Conservation (phyloP, 2,329 filamentous ascomycete species). For the Lachnellula willkommii region DNA sequence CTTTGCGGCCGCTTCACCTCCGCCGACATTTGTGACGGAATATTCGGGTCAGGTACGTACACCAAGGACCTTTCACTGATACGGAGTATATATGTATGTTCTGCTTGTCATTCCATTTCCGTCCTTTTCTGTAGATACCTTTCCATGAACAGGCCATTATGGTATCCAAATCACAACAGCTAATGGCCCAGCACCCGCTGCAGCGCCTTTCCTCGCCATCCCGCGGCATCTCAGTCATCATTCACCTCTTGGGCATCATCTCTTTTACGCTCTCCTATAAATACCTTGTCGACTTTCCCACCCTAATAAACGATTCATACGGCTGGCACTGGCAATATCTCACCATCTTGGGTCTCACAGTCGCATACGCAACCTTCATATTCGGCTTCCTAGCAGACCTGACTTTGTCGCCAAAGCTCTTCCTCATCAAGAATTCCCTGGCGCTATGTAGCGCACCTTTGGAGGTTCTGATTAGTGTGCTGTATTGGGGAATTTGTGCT, state of each 20-base stretch:
- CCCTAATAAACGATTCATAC: constrained; percentile 51
- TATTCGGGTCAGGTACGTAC: not conserved
- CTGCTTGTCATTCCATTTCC: not conserved
- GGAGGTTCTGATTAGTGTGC: constrained; percentile 62
- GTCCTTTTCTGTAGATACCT: constrained; percentile 1
- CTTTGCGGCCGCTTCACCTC: too few relatives aligned
- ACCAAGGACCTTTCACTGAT: not conserved
- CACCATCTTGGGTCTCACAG: constrained; percentile 64
- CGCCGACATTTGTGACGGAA: not conserved
- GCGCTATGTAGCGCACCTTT: constrained; percentile 62
- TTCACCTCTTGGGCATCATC: constrained; percentile 52
- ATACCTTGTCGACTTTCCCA: constrained; percentile 46
- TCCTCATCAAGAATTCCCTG: constrained; percentile 61
- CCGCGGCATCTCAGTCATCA: constrained; percentile 53
- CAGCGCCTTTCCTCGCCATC: constrained; percentile 64
- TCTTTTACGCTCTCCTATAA: constrained; percentile 51
- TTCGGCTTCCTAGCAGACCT: constrained; percentile 61
- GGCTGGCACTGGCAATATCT: constrained; percentile 53
- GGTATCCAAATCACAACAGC: constrained; percentile 14
- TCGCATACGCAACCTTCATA: constrained; percentile 56
- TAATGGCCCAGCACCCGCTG: constrained; percentile 51
- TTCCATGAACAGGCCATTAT: constrained; percentile 3
- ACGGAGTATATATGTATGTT: not conserved
- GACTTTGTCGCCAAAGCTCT: constrained; percentile 51
- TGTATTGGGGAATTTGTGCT: constrained; percentile 66